Evolutionary conservation across 768 basidiomycete species (phyloP).

Genomic region (Boletus rex-veris): DNA sequence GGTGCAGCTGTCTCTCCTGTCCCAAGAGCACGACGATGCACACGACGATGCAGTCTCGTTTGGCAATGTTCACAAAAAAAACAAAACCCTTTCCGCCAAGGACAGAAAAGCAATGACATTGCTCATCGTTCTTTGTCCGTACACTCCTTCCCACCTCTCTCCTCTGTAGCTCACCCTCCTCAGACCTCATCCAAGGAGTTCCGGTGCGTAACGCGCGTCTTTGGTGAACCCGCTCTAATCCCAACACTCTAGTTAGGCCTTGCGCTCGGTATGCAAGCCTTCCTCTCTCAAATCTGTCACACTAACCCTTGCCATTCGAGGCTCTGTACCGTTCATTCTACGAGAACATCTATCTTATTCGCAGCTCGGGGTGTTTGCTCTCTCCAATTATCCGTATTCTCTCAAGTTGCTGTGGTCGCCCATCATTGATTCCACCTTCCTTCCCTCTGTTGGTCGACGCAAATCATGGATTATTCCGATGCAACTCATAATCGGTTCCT

Average conservation of each 20-base stretch:
- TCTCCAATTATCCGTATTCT: conserved; percentile 93
- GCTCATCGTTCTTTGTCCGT: conserved; percentile 84
- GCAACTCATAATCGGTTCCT: conserved; percentile 81
- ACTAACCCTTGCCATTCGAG: conserved; percentile 36
- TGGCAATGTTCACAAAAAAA: conserved; percentile 30
- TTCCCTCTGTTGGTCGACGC: conserved; percentile 79
- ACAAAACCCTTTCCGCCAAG: conserved; percentile 58
- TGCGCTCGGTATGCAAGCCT: conserved; percentile 62
- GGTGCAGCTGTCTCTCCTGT: conserved; percentile 58
- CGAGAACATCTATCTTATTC: conserved; percentile 96
- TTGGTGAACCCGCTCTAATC: conserved; percentile 8
- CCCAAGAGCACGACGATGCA: conserved; percentile 49
- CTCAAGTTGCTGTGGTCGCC: conserved; percentile 97
- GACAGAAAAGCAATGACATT: conserved; percentile 85
- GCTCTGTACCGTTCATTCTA: conserved; percentile 94
- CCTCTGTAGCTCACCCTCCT: conserved; percentile 14
- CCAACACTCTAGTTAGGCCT: conserved; percentile 62
- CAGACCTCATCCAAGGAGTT: conserved; percentile 83
- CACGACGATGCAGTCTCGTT: conserved; percentile 37
- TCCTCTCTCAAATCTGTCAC: background rate
- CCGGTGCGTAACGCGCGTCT: conserved; percentile 55
- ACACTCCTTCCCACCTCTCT: conserved; percentile 4
- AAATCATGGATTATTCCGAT: conserved; percentile 99
- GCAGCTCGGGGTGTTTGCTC: conserved; percentile 89
- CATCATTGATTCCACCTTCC: conserved; percentile 89